Conservation (phyloP, 2,329 filamentous ascomycete species). For the Ophiostoma pallidulum region DNA sequence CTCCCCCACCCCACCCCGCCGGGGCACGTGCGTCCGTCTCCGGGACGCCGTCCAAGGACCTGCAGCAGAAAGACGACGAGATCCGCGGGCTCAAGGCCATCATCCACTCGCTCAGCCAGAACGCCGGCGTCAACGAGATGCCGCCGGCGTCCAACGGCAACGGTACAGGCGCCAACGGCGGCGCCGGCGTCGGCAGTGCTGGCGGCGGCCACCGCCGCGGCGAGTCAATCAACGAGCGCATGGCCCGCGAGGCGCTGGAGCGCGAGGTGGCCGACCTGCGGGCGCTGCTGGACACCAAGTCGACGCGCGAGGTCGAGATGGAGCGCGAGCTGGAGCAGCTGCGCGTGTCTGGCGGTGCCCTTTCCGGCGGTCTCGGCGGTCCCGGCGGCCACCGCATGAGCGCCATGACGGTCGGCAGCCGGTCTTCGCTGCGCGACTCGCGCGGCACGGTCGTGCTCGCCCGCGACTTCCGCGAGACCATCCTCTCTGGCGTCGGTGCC, state of each 20-base stretch:
- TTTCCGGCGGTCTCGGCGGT: conserved; percentile 21
- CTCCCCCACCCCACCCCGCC: no score
- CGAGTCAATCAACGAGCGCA: conserved; percentile 44
- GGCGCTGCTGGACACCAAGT: conserved; percentile 62
- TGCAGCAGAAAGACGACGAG: conserved; percentile 94
- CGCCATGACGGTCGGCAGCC: conserved; percentile 39
- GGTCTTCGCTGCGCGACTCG: conserved; percentile 55
- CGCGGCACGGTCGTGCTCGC: conserved; percentile 54
- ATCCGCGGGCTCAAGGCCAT: conserved; percentile 95
- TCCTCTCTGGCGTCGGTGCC: no score
- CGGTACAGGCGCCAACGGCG: conserved; percentile 18
- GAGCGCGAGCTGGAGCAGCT: conserved; percentile 69
- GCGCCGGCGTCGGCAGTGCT: neutral
- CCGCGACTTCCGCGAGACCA: conserved; percentile 29
- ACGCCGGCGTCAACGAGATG: conserved; percentile 37
- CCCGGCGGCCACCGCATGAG: conserved; percentile 39
- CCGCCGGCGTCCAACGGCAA: conserved; percentile 20
- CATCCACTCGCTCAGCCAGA: conserved; percentile 86
- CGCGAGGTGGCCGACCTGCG: conserved; percentile 73
- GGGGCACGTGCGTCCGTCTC: conserved; percentile 34
- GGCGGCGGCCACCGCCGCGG: conserved; percentile 37
- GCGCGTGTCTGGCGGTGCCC: conserved; percentile 34
- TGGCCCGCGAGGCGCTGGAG: conserved; percentile 61
- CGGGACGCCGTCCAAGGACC: conserved; percentile 47
- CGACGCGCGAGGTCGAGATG: conserved; percentile 68